Evolutionary conservation across 2,329 filamentous ascomycete genomes (phyloP).

Genomic region (Epichloe typhina): DNA sequence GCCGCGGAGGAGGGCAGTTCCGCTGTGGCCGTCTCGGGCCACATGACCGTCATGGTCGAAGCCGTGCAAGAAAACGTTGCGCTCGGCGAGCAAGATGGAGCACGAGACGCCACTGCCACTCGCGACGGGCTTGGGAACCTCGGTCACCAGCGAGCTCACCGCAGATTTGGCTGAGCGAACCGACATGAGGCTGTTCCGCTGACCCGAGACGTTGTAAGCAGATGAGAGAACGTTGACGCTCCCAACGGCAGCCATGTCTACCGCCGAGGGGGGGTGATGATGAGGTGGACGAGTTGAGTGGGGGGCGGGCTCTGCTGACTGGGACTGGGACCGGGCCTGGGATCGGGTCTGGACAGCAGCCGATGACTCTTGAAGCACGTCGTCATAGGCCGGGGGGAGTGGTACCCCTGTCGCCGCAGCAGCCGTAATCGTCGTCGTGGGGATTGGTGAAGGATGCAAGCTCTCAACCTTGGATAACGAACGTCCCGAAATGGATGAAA

Average conservation of each 20-base stretch:
- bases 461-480: slow-evolving; percentile 1
- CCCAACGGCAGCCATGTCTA: slow-evolving; percentile 12
- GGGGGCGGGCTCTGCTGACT: background rate
- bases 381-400: slow-evolving; percentile 18
- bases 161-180: slow-evolving; percentile 37
- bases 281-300: slow-evolving; percentile 2
- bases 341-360: background rate
- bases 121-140: slow-evolving; percentile 60
- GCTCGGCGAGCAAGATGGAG: slow-evolving; percentile 63
- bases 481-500: slow-evolving; percentile 6
- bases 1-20: slow-evolving; percentile 79
- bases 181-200: slow-evolving; percentile 38
- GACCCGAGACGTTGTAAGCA: slow-evolving; percentile 17
- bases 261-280: background rate
- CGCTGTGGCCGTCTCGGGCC: slow-evolving; percentile 37
- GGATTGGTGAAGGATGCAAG: background rate
- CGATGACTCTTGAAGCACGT: slow-evolving; percentile 11
- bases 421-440: background rate
- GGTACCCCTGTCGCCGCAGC: slow-evolving; percentile 8
- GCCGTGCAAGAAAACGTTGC: slow-evolving; percentile 66
- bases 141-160: slow-evolving; percentile 37
- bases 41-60: slow-evolving; percentile 58
- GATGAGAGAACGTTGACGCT: slow-evolving; percentile 10
- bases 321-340: background rate
- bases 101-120: slow-evolving; percentile 63